These are phyloP conservation scores for Marasmius oreades DNA, from an alignment of 1,284 basidiomycete genomes.

Conservation along the genomic window DNA sequence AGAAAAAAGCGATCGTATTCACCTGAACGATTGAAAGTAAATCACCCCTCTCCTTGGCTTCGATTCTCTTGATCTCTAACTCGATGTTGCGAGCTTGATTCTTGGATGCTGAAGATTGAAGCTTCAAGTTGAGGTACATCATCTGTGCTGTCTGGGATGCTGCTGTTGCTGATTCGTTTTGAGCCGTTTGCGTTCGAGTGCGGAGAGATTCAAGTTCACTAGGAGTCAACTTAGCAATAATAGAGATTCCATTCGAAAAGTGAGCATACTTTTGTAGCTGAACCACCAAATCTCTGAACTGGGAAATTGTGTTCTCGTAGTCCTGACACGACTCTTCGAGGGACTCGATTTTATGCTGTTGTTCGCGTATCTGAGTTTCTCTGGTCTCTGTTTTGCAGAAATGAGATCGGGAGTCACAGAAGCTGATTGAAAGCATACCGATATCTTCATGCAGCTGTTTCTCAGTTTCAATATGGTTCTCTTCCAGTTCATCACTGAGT, in stretches of 20 bases:
- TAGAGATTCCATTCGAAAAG: neutral
- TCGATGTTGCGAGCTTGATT: slow-evolving; percentile 88
- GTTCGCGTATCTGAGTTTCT: slow-evolving; percentile 68
- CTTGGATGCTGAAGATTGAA: slow-evolving; percentile 87
- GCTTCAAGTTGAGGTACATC: slow-evolving; percentile 89
- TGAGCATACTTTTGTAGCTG: slow-evolving; percentile 70
- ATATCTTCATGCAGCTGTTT: slow-evolving; percentile 90
- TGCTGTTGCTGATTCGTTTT: slow-evolving; percentile 74
- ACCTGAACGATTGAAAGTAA: slow-evolving; percentile 72
- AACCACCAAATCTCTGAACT: slow-evolving; percentile 88
- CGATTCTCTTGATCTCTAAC: slow-evolving; percentile 79
- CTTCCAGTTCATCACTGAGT: slow-evolving; percentile 95
- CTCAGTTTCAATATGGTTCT: slow-evolving; percentile 94
- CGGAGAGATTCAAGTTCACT: slow-evolving; percentile 85
- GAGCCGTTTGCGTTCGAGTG: slow-evolving; percentile 79
- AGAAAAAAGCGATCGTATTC: slow-evolving; percentile 7
- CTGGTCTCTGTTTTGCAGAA: slow-evolving; percentile 54
- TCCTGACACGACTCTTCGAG: slow-evolving; percentile 82
- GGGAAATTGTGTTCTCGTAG: slow-evolving; percentile 81
- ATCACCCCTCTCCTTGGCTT: slow-evolving; percentile 78
- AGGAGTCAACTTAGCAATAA: neutral
- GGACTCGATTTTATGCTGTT: slow-evolving; percentile 56
- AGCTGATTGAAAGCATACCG: slow-evolving; percentile 41
- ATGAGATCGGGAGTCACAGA: slow-evolving; percentile 1
- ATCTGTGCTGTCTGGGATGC: slow-evolving; percentile 78